Percentiles rank a stretch among this genome's conserved stretches.
Conservation (phyloP, 2,329 filamentous ascomycete species). For the Aureobasidium mangrovei region DNA sequence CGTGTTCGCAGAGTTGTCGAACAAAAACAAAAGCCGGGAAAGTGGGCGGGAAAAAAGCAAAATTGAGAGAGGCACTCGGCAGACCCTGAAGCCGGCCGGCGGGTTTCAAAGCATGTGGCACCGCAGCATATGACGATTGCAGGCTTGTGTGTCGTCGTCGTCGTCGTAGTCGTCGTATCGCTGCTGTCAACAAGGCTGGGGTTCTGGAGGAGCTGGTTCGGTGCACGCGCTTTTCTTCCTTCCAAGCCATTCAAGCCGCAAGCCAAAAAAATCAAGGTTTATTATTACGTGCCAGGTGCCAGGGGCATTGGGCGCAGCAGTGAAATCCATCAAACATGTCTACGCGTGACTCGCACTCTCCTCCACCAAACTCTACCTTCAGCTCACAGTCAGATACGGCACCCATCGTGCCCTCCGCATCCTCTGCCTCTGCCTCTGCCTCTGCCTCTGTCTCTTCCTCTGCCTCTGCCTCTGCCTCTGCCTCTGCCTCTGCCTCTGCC, state of each 20-base stretch:
- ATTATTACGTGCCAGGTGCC: neutral
- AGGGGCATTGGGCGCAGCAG: neutral
- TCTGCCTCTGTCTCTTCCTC: neutral
- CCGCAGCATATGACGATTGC: constrained; percentile 3
- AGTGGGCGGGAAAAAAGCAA: neutral
- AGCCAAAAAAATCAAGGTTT: constrained; percentile 5
- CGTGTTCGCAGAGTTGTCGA: neutral
- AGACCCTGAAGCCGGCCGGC: neutral
- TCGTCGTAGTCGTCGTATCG: neutral
- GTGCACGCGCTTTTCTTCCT: constrained; percentile 1
- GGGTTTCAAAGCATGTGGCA: neutral
- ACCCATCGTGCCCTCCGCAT: neutral
- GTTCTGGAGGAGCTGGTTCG: neutral
- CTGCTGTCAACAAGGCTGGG: constrained; percentile 3
- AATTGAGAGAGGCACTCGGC: neutral
- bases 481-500: neutral
- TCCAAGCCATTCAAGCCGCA: neutral
- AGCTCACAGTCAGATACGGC: constrained; percentile 6
- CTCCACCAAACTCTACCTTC: neutral
- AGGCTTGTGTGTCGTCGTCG: neutral
- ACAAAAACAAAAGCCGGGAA: too few species aligned
- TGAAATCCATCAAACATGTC: neutral
- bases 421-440: neutral
- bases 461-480: neutral
- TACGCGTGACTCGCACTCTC: constrained; percentile 1